Conservation (phyloP, 345 rosid genomes). For the Clarkia xantiana region DNA sequence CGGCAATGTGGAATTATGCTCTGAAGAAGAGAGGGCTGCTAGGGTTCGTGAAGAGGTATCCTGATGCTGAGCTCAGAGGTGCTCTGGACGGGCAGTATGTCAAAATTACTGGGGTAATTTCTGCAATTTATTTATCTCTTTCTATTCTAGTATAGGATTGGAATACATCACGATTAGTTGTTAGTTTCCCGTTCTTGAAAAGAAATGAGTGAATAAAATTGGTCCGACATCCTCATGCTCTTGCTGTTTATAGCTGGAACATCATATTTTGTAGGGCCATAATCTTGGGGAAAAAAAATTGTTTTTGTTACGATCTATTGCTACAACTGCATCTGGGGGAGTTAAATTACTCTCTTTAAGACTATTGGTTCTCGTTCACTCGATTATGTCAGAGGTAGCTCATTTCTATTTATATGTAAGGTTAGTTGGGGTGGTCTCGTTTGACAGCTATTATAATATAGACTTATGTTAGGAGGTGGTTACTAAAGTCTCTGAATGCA, state of each 20-base stretch:
- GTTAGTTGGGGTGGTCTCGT: too few relatives aligned
- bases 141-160: neutral
- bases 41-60: constrained; percentile 45
- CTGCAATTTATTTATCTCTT: neutral
- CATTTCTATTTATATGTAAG: too few relatives aligned
- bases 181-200: too few relatives aligned
- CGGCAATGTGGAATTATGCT: constrained; percentile 48
- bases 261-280: too few relatives aligned
- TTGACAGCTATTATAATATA: too few relatives aligned
- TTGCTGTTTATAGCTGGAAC: too few relatives aligned
- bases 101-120: constrained; percentile 83
- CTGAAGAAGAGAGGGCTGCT: constrained; percentile 65
- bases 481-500: too few relatives aligned
- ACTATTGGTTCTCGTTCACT: neutral
- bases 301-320: neutral
- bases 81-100: constrained; percentile 87
- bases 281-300: neutral
- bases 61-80: constrained; percentile 85
- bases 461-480: too few relatives aligned
- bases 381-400: too few relatives aligned
- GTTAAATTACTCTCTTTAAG: too few relatives aligned
- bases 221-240: too few relatives aligned
- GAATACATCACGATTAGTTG: neutral
- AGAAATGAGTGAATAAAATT: too few relatives aligned
- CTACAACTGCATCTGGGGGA: neutral